These are phyloP conservation scores for Triticum aestivum DNA, from an alignment of 176 grass and related monocot species.

Conservation along the genomic window IWGSC_CS_RefSeq_v2.1 NC_057812.1:149265558-149266057, in stretches of 20 bases:
- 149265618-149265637: background rate
- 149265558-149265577: background rate
- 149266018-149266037: conserved; percentile 62
- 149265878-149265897: background rate
- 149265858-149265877: background rate
- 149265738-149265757: background rate
- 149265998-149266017: conserved; percentile 72
- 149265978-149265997: conserved; percentile 60
- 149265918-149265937: conserved; percentile 40
- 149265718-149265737: conserved; percentile 20
- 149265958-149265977: conserved; percentile 44
- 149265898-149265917: background rate
- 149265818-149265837: conserved; percentile 2
- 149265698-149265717: conserved; percentile 17
- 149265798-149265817: background rate
- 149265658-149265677: background rate
- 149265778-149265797: conserved; percentile 17
- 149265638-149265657: background rate
- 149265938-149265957: conserved; percentile 58
- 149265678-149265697: background rate
- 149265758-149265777: background rate
- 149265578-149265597: background rate
- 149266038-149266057: conserved; percentile 41
- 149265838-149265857: background rate
- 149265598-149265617: background rate